Base-by-base conservation (phyloP, 2,329 filamentous ascomycete genomes). In the Pseudocercospora musae region DNA sequence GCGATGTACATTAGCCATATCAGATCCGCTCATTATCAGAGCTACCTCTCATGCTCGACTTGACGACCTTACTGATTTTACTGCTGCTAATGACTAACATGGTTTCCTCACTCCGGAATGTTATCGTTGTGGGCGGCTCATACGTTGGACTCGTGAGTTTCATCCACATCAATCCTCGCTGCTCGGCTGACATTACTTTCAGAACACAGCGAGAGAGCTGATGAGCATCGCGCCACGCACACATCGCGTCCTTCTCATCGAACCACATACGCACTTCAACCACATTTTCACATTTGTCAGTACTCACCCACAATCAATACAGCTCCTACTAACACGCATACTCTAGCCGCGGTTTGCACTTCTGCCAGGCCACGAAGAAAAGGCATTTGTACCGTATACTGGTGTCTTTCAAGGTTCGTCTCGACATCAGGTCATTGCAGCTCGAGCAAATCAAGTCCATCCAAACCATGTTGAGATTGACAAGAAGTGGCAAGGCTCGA, bases 241-340 rank as follows among this genome's bases (percentile, higher is more conserved):
- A 1, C 57, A 66, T 49, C 53, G 62, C 23, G 66, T 69, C n/a
- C 60, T 69, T 13, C 62, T 69, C 15, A 62, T 69, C 23, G 67
- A 69, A 46, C 64, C 65, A 9, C 65, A 66, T 57, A 60, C 44
- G 5, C 64, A 68, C 37, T 69, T 69, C 37, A 64, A 69, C 29
- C 66, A 69, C 50, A 63, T 68, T 20, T 69, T 69, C 62, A 62
- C 65, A 10, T 66, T 69, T 29, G 62, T 67, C 9, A 48, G 64
- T 58, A 7, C n/a, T 13, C n/a, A 11, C 4, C 1, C 7, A 13
- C 37, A 37, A 18, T 20, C 11, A 13, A 10, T 23, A 23, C 9
- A 23, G 20, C 7, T 13, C 29, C n/a, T 31, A 33, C 40, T 66
- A 42, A 62, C 48, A 20, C n/a, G 6, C 1, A 49, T 18, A 3